Base-by-base conservation (phyloP, 495 filamentous ascomycete genomes). In the Xylaria longipes region DNA sequence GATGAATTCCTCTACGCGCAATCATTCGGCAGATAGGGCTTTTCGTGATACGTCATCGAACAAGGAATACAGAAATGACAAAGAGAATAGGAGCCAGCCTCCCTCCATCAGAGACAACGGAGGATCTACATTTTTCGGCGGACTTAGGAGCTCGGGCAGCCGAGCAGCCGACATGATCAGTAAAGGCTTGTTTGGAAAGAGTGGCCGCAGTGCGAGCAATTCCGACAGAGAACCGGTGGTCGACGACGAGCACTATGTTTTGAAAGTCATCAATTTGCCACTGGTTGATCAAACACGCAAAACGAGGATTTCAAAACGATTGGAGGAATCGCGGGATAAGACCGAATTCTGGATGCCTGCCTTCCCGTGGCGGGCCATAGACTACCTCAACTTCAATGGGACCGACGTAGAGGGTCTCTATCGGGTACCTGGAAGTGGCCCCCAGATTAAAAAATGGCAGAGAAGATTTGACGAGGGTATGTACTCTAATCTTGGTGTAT, bases 301-400 rank as follows among this genome's bases (percentile, higher is more conserved):
- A 60, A 97, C 94, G 1, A 86, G 94, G 45, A 97, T 97, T 75
- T 94, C 93, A 3, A 95, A 93, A 80, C 88, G 90, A 63, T 82
- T 97, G 20, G 92, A 94, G 76, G 88, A 91, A 68, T 97, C 93
- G 20, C 85, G 89, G 56, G 94, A 97, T 76, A 97, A 97, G 86
- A 97, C 94, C 0, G 94, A 97, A 75, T 97, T 95, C 77, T 97
- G 94, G 94, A 96, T 97, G 93, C 94, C 94, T 0, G 92, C 93
- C 22, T 89, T 97, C 58, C 94, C 94, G 0, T 97, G 94, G 88
- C 86, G 94, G 64, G 95, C 92, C 35, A 96, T 97, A 73, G 94
- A 97, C 81, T 97, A 95, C 79, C 88, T 97, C 33, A 97, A 97
- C 77, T 92, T 92, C 77, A 94, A 93, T 76, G 94, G 94, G 9